phyloP scores from a whole-genome alignment of 345 rosid species.

The Aurinia saxatilis region DNA sequence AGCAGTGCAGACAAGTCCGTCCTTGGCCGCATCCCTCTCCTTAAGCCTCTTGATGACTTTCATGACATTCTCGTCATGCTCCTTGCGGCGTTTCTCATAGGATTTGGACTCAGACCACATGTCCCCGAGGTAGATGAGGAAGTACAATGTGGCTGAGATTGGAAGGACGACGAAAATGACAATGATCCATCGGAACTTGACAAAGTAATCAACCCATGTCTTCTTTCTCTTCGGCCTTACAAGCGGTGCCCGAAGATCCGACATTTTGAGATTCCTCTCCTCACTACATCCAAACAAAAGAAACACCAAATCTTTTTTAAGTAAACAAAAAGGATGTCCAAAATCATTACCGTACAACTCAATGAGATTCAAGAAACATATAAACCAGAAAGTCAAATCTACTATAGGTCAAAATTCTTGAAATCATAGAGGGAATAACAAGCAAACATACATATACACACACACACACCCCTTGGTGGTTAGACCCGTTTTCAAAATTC shows the following conservation, averaged over 20 bases:
- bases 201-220: constrained; percentile 76
- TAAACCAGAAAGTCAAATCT: no score
- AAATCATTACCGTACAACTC: constrained; percentile 1
- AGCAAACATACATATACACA: no score
- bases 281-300: constrained; percentile 26
- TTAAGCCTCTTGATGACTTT: constrained; percentile 86
- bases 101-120: constrained; percentile 83
- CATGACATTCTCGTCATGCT: constrained; percentile 81
- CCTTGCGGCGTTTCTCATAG: constrained; percentile 75
- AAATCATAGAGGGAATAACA: no score
- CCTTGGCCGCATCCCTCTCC: constrained; percentile 69
- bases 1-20: constrained; percentile 98
- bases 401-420: no score
- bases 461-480: no score
- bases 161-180: constrained; percentile 95
- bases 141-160: constrained; percentile 64
- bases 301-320: not conserved
- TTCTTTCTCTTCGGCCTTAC: constrained; percentile 84
- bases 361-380: not conserved
- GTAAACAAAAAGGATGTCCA: not conserved
- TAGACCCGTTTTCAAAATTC: no score
- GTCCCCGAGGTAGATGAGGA: constrained; percentile 93
- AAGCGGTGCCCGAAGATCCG: constrained; percentile 73
- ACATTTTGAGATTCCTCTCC: constrained; percentile 37
- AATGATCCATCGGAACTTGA: constrained; percentile 81